Conservation (phyloP, 2,329 filamentous ascomycete genomes). For the Fusarium sororula region DNA sequence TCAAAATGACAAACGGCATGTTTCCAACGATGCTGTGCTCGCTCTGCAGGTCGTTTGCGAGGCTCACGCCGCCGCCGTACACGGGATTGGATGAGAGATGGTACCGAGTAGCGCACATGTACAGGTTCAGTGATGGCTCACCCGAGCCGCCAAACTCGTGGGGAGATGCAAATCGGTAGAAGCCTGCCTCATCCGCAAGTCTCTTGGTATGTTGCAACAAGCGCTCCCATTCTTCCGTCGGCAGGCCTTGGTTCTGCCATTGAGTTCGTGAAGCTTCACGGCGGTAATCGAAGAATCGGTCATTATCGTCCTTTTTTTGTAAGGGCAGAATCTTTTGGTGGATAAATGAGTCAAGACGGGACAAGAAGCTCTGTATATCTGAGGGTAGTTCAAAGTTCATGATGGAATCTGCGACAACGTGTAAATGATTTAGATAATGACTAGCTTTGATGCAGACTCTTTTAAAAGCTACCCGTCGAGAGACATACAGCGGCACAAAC, state of each 20-base stretch:
- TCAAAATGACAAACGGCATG: not conserved
- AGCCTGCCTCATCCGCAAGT: not conserved
- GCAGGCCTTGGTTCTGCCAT: not conserved
- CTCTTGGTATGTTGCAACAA: not conserved
- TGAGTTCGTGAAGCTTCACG: not conserved
- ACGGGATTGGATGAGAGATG: not conserved
- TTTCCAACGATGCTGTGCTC: not conserved
- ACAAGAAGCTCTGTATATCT: not conserved
- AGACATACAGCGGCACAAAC: no score
- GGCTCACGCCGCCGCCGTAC: not conserved
- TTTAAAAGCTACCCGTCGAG: no score
- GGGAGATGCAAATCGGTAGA: not conserved
- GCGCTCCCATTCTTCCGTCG: not conserved
- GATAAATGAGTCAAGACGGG: not conserved
- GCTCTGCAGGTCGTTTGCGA: not conserved
- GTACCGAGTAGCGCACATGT: not conserved
- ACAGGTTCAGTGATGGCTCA: not conserved
- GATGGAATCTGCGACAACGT: rapidly evolving
- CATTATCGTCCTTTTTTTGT: not conserved
- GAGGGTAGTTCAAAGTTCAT: not conserved
- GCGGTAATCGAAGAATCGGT: not conserved
- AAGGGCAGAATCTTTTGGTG: not conserved
- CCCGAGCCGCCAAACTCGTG: not conserved
- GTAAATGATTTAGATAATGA: not conserved
- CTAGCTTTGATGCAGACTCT: not conserved